Evolutionary conservation across 1,139 yeast species (phyloP), one percentile per base, ranked within the genome.

Genomic region (Pneumocystis sp.): DNA sequence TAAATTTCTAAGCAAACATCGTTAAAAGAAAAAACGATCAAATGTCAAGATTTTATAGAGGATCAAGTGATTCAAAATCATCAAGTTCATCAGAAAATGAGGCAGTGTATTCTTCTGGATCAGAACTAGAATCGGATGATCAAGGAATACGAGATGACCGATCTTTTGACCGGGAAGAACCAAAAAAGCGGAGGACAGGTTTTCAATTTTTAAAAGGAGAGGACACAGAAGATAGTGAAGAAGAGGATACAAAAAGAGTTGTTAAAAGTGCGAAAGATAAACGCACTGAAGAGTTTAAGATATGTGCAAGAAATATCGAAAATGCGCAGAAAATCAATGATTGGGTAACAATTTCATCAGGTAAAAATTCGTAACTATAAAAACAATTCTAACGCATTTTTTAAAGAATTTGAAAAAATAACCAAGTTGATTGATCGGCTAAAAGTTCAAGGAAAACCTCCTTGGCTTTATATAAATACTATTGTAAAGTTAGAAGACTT

Each of bases 251-350:
- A 70, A 86, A 85, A 76, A 87, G 86, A 73, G 89, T 90, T 63
- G 97, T 93, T 71, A 91, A 88, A 78, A 85, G 95, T 67, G 96
- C 97, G 66, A 89, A 87, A 78, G 97, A 91, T 71, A 95, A 91
- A 78, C 81, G 91, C 69, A 75, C 89, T 70, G 97, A 90, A 74
- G 98, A 93, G 76, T 83, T 93, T 79, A 86, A 83, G 71, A 80
- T 81, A 50, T 77, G 83, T 59, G 82, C 86, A 72, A 87, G 84
- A 73, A 80, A 83, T 67, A 83, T 90, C 72, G 93, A 87, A 72
- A 82, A 81, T 70, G 86, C 85, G 68, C 87, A 81, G 76, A 82
- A 82, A 77, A 82, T 82, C 70, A 85, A 85, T 73, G 93, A 88
- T 76, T 93, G 97, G 96, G 82, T 85, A 65, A 80, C 82, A 62